phyloP scores from a whole-genome alignment of 163 green algal genomes.

The Volvox carteri region DNA sequence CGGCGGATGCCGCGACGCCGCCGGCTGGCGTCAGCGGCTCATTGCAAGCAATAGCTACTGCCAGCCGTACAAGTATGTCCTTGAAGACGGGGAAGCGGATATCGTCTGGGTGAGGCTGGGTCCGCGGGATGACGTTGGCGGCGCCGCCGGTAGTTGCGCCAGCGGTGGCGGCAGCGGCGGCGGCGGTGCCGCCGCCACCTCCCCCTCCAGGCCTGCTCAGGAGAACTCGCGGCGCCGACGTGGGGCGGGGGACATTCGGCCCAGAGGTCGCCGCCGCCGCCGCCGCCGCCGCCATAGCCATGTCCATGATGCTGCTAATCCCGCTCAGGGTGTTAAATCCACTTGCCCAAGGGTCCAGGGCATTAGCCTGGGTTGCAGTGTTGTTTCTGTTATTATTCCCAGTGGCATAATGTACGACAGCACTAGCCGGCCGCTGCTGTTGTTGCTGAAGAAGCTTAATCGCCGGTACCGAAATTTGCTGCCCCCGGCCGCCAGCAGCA shows the following conservation, averaged over 20 bases:
- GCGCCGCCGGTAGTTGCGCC: neutral
- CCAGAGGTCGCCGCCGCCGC: neutral
- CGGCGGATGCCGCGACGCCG: neutral
- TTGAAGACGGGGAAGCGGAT: constrained; percentile 57
- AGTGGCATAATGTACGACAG: no score
- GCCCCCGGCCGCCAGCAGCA: no score
- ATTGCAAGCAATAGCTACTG: constrained; percentile 18
- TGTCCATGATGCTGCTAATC: neutral
- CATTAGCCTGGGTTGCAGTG: no score
- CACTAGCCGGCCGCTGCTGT: no score
- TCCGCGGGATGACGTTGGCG: neutral
- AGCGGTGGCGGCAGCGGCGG: neutral
- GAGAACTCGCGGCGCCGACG: neutral
- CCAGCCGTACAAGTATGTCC: constrained; percentile 54
- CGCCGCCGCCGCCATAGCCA: neutral
- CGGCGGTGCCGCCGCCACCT: neutral
- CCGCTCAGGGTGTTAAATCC: no score
- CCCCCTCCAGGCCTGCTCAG: neutral
- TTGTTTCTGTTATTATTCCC: no score
- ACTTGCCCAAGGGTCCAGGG: no score
- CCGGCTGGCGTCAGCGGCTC: neutral
- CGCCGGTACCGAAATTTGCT: no score
- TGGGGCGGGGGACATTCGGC: neutral
- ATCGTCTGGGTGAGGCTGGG: constrained; percentile 39
- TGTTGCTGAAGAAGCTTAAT: no score